Evolutionary conservation across 2,329 filamentous ascomycete genomes (phyloP).

Genomic region (Diaporthe velutina): DNA sequence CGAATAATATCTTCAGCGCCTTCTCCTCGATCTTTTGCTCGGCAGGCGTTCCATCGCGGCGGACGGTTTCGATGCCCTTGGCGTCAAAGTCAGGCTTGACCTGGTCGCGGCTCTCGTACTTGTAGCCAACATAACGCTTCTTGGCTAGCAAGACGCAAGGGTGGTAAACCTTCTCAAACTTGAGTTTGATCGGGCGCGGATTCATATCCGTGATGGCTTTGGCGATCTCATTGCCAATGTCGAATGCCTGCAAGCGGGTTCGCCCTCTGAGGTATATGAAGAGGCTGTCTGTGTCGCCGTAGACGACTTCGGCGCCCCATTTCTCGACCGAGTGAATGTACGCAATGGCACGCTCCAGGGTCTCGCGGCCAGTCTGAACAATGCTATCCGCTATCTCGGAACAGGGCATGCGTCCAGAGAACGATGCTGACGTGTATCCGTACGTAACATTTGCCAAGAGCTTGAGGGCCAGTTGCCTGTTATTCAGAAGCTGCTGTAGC

Average conservation of each 20-base stretch:
- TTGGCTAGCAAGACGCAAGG: constrained; percentile 95
- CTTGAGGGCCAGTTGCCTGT: constrained; percentile 93
- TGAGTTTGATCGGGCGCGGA: constrained; percentile 91
- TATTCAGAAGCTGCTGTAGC: constrained; percentile 89
- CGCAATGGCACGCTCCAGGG: constrained; percentile 92
- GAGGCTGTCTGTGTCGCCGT: constrained; percentile 96
- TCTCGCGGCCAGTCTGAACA: constrained; percentile 95
- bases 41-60: constrained; percentile 92
- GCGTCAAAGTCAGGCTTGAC: constrained; percentile 91
- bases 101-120: constrained; percentile 86
- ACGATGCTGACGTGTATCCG: constrained; percentile 96
- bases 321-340: constrained; percentile 87
- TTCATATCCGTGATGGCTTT: constrained; percentile 89
- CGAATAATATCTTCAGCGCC: constrained; percentile 88
- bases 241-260: constrained; percentile 89
- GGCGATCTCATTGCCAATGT: constrained; percentile 92
- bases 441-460: constrained; percentile 99
- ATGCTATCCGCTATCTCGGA: constrained; percentile 98
- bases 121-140: constrained; percentile 98
- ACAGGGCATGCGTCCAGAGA: constrained; percentile 97
- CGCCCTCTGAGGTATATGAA: constrained; percentile 92
- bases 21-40: constrained; percentile 98
- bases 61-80: constrained; percentile 97
- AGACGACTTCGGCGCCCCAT: constrained; percentile 97
- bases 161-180: constrained; percentile 98